Conservation (phyloP, 257 asterid genomes). For the Primulina huaijiensis region DNA sequence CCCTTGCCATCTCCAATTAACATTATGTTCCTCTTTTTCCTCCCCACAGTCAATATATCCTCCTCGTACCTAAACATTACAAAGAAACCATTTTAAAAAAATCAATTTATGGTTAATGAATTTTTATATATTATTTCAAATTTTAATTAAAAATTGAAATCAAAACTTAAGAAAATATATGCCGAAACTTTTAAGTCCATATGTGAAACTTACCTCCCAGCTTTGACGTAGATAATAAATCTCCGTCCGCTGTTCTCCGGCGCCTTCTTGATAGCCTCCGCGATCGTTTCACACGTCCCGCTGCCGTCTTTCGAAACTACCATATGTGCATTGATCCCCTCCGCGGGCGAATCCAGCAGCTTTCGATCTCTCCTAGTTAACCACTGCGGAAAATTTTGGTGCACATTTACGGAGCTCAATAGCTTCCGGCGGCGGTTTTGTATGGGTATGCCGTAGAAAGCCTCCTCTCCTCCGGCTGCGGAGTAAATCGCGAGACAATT, state of each 20-base stretch:
- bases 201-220: constrained; percentile 34
- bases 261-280: constrained; percentile 49
- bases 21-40: constrained; percentile 85
- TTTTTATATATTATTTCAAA: too few species aligned
- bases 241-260: constrained; percentile 40
- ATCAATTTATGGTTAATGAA: too few species aligned
- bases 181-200: too few species aligned
- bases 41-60: constrained; percentile 66
- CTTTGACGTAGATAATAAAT: constrained; percentile 46
- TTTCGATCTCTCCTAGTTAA: constrained; percentile 34
- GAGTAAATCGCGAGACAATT: constrained; percentile 47
- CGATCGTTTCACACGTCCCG: constrained; percentile 47
- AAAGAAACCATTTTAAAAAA: too few species aligned
- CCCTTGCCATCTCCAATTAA: constrained; percentile 91
- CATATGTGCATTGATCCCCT: constrained; percentile 37
- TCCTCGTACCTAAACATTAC: constrained; percentile 61
- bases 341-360: constrained; percentile 28
- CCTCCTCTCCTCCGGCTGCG: constrained; percentile 29
- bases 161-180: too few species aligned
- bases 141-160: too few species aligned
- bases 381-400: constrained; percentile 42
- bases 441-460: constrained; percentile 44
- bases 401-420: constrained; percentile 10
- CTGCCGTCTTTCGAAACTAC: constrained; percentile 42
- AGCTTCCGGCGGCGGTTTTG: constrained; percentile 38